Percentiles rank a stretch among this genome's conserved stretches.
phyloP scores from a whole-genome alignment of 2,329 filamentous ascomycete genomes.

The Ophiostoma australiae region DNA sequence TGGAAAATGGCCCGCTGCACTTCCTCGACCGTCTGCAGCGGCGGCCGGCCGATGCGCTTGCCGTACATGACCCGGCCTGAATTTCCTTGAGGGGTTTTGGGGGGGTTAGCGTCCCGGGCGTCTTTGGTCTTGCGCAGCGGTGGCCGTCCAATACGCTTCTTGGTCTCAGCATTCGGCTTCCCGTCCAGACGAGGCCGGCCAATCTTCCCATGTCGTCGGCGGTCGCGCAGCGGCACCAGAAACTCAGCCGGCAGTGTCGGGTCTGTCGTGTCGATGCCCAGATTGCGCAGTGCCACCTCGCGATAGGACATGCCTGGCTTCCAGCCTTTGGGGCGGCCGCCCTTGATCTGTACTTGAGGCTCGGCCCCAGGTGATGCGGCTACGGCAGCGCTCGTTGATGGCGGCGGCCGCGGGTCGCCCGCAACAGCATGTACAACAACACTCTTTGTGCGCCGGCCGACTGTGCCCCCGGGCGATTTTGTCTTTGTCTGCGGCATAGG shows the following conservation, averaged over 20 bases:
- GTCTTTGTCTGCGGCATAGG: not conserved
- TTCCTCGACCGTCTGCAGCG: slow-evolving; percentile 33
- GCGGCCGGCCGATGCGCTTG: slow-evolving; percentile 34
- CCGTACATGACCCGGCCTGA: slow-evolving; percentile 7
- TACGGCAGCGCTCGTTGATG: not conserved
- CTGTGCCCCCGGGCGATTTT: not conserved
- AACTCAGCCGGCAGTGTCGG: slow-evolving; percentile 18
- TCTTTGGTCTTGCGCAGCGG: not conserved
- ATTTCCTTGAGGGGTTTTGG: not conserved
- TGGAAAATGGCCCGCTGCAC: slow-evolving; percentile 41
- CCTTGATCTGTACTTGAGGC: slow-evolving; percentile 29
- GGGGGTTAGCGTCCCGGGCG: not conserved
- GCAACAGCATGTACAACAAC: not conserved
- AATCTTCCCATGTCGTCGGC: not conserved
- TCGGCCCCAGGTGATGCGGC: not conserved
- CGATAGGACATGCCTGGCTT: slow-evolving; percentile 36
- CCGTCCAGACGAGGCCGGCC: slow-evolving; percentile 18
- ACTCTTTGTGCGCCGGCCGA: slow-evolving; percentile 18
- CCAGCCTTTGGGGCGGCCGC: slow-evolving; percentile 49
- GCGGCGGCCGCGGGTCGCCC: too few species aligned
- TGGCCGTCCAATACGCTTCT: not conserved
- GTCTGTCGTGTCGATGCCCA: slow-evolving; percentile 21
- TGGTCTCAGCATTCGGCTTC: not conserved
- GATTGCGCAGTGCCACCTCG: slow-evolving; percentile 26
- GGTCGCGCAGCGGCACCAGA: slow-evolving; percentile 17